Percentiles rank a stretch among this genome's conserved stretches.
phyloP scores from a whole-genome alignment of 2,329 filamentous ascomycete genomes.

The Botrytis aclada region DNA sequence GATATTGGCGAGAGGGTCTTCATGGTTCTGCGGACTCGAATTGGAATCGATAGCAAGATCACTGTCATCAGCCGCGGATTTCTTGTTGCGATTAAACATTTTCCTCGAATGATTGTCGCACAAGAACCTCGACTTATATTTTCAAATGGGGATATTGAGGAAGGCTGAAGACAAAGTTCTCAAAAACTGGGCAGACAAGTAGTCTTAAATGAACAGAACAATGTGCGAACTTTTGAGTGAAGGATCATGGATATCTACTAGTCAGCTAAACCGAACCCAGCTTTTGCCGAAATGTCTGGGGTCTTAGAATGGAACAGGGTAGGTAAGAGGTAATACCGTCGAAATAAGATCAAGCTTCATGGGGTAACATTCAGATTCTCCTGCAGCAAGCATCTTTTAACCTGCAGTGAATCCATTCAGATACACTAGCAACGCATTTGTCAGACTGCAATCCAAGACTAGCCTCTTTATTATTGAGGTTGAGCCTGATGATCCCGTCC shows the following conservation, averaged over 20 bases:
- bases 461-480: not conserved
- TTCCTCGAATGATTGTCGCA: not conserved
- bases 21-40: constrained; percentile 17
- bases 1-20: constrained; percentile 24
- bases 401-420: not conserved
- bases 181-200: not conserved
- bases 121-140: not conserved
- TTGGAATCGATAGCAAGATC: constrained; percentile 14
- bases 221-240: constrained; percentile 3
- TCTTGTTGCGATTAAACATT: constrained; percentile 26
- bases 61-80: constrained; percentile 7
- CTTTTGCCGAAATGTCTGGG: not conserved
- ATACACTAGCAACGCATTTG: not conserved
- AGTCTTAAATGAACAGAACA: not conserved
- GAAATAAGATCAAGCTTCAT: constrained; percentile 3
- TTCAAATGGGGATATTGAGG: not conserved
- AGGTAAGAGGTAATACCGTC: not conserved
- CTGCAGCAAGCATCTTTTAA: not conserved
- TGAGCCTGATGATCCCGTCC: constrained; percentile 6
- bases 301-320: not conserved
- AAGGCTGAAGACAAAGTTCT: not conserved
- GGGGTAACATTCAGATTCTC: not conserved
- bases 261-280: not conserved
- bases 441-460: not conserved
- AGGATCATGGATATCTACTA: not conserved